Percentiles rank a stretch among this genome's conserved stretches.
Conservation (phyloP, 805 yeast species). For the Teunomyces kruisii region DNA sequence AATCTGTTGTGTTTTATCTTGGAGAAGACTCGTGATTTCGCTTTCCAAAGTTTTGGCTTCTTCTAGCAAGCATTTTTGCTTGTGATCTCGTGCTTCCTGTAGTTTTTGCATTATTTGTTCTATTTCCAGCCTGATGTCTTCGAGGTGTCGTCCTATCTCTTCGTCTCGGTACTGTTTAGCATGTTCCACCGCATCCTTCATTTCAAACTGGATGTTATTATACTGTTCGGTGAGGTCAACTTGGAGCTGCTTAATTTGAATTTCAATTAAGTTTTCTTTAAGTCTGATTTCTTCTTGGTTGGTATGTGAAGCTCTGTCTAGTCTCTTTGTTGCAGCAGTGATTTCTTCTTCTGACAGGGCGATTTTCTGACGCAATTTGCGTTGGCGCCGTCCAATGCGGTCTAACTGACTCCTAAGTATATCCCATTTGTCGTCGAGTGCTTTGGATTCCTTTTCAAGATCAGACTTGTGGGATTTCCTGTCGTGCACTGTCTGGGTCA, state of each 20-base stretch:
- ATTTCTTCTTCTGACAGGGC: constrained; percentile 10
- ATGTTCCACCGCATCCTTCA: constrained; percentile 30
- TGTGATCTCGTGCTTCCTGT: neutral
- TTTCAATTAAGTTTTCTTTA: constrained; percentile 27
- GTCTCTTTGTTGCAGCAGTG: constrained; percentile 3
- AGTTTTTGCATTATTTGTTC: neutral
- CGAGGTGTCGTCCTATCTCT: neutral
- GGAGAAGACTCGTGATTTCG: neutral
- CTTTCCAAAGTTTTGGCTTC: neutral
- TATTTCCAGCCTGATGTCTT: neutral
- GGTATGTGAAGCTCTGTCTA: neutral
- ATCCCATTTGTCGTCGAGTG: constrained; percentile 10
- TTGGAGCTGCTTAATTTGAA: constrained; percentile 29
- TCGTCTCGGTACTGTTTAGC: constrained; percentile 26
- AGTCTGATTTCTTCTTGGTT: constrained; percentile 21
- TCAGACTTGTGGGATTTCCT: constrained; percentile 4
- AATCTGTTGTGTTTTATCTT: constrained; percentile 6
- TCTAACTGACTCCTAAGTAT: constrained; percentile 5
- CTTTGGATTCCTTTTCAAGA: constrained; percentile 8
- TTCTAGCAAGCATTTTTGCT: neutral
- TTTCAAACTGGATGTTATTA: constrained; percentile 32
- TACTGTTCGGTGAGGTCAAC: constrained; percentile 25
- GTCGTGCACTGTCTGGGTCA: neutral
- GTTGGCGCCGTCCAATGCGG: constrained; percentile 1
- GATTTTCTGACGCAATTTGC: neutral